Conservation (phyloP, 108 stramenopile genomes). For the Cyclotella cryptica region DNA sequence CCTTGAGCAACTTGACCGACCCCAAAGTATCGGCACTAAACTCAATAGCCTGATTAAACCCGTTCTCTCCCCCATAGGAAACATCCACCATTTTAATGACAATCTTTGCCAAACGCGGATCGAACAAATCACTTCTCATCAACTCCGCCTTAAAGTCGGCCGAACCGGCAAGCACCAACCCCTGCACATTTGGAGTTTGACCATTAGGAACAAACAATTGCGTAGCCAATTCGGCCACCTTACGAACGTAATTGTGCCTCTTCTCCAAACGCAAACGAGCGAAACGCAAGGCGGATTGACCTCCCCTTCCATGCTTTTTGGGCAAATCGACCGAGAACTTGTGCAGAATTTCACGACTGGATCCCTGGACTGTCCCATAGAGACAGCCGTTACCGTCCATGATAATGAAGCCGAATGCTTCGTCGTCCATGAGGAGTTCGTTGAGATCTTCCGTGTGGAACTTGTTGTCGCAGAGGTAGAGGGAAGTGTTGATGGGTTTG, state of each 20-base stretch:
- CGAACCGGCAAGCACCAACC: constrained; percentile 96
- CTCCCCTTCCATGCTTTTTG: constrained; percentile 99
- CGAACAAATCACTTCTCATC: constrained; percentile 95
- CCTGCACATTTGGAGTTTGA: constrained; percentile 96
- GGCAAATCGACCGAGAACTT: constrained; percentile 99
- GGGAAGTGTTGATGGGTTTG: constrained; percentile 99
- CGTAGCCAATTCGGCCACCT: constrained; percentile 97
- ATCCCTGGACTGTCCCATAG: constrained; percentile 96
- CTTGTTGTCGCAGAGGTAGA: constrained; percentile 99
- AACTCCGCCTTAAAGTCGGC: constrained; percentile 99
- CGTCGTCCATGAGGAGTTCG: constrained; percentile 98
- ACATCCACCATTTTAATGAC: constrained; percentile 99
- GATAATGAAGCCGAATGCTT: constrained; percentile 98
- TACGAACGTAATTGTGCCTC: constrained; percentile 99
- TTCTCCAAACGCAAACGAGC: constrained; percentile 98
- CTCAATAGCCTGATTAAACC: constrained; percentile 99
- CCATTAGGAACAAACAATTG: constrained; percentile 97
- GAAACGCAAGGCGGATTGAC: constrained; percentile 99
- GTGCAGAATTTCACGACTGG: constrained; percentile 94
- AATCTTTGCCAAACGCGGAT: constrained; percentile 90
- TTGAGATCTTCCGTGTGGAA: constrained; percentile 98
- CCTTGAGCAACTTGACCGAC: constrained; percentile 98
- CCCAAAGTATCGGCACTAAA: constrained; percentile 92
- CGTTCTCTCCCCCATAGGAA: constrained; percentile 96
- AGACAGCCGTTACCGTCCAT: constrained; percentile 99